Evolutionary conservation across 2,329 filamentous ascomycete species (phyloP).

Genomic region (Periconia macrospinosa): DNA sequence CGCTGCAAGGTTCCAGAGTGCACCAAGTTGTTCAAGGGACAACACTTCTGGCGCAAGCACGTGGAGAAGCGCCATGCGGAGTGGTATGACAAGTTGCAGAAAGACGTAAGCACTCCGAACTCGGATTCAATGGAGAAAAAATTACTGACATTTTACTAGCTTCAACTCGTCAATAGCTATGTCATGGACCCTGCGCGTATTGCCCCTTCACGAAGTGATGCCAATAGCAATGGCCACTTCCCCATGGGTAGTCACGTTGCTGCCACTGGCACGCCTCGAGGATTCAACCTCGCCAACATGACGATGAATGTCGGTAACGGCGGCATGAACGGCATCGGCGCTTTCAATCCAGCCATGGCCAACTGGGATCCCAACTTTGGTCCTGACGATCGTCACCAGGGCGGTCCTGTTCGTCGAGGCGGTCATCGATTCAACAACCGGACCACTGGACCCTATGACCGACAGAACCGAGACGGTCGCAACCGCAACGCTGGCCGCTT

Average conservation of each 20-base stretch:
- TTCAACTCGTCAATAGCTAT: slow-evolving; percentile 89
- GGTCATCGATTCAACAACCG: slow-evolving; percentile 44
- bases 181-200: slow-evolving; percentile 94
- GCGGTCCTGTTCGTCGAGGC: slow-evolving; percentile 49
- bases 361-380: slow-evolving; percentile 59
- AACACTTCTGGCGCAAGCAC: slow-evolving; percentile 97
- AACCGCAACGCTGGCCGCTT: slow-evolving; percentile 51
- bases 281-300: slow-evolving; percentile 83
- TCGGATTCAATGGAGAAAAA: not conserved
- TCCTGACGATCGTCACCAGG: slow-evolving; percentile 40
- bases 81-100: slow-evolving; percentile 78
- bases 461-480: slow-evolving; percentile 42
- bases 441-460: slow-evolving; percentile 44
- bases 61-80: slow-evolving; percentile 93
- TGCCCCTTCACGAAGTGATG: slow-evolving; percentile 87
- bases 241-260: slow-evolving; percentile 73
- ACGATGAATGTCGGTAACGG: slow-evolving; percentile 60
- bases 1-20: slow-evolving; percentile 96
- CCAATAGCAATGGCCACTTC: slow-evolving; percentile 95
- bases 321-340: slow-evolving; percentile 43
- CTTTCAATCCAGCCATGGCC: slow-evolving; percentile 56
- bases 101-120: slow-evolving; percentile 68
- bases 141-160: slow-evolving; percentile 52
- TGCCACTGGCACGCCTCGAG: slow-evolving; percentile 81
- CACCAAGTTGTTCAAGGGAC: slow-evolving; percentile 94